Evolutionary conservation across 768 basidiomycete species (phyloP).

Genomic region (Strobilomyces echinocephalus): DNA sequence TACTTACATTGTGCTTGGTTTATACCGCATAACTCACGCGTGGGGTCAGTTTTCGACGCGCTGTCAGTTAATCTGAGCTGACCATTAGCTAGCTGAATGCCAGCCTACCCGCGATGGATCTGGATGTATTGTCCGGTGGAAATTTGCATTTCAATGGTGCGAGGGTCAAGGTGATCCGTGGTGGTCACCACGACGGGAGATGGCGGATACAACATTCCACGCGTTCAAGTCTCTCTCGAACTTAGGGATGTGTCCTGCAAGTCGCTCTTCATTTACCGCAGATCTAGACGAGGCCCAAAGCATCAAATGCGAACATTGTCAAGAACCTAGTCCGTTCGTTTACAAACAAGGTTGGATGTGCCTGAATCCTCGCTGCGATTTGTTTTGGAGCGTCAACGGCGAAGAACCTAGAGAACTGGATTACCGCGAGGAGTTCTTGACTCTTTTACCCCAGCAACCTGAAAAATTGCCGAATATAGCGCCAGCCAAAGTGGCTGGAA

Average conservation of each 20-base stretch:
- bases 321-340: constrained; percentile 43
- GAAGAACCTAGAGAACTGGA: constrained; percentile 35
- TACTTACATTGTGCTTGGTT: constrained; percentile 48
- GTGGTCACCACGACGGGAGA: constrained; percentile 34
- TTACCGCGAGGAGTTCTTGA: constrained; percentile 48
- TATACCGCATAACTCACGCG: constrained; percentile 65
- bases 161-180: constrained; percentile 59
- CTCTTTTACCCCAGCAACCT: constrained; percentile 29
- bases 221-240: neutral
- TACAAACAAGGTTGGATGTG: constrained; percentile 61
- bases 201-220: neutral
- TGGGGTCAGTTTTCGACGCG: constrained; percentile 33
- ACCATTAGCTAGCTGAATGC: constrained; percentile 47
- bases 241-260: neutral
- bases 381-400: constrained; percentile 47
- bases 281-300: neutral
- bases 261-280: neutral
- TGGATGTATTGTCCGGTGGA: constrained; percentile 65
- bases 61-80: constrained; percentile 8
- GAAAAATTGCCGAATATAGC: constrained; percentile 35
- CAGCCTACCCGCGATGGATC: constrained; percentile 45
- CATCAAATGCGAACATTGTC: constrained; percentile 42
- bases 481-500: constrained; percentile 32
- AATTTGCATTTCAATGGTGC: constrained; percentile 85
- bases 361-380: constrained; percentile 50